Evolutionary conservation across 2,329 filamentous ascomycete genomes (phyloP).

Genomic region (Decorospora gaudefroyi): DNA sequence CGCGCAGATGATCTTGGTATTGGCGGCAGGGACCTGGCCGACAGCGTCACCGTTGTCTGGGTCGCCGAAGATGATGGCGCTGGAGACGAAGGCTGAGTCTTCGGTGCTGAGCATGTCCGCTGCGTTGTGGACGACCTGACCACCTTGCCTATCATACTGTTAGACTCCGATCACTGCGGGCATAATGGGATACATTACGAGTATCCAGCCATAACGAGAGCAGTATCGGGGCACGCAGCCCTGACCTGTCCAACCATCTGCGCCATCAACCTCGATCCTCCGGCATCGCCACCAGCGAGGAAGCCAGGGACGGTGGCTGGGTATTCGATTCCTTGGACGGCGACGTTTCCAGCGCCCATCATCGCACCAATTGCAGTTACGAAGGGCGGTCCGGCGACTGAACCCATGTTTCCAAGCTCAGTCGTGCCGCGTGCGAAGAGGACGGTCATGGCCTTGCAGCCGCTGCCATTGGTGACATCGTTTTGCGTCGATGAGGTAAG

Average conservation of each 20-base stretch:
- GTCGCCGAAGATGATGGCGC: conserved; percentile 47
- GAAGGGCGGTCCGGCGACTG: conserved; percentile 56
- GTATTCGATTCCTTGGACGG: conserved; percentile 61
- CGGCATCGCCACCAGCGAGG: conserved; percentile 52
- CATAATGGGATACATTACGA: conserved; percentile 45
- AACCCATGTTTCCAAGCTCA: conserved; percentile 59
- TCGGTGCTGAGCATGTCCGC: conserved; percentile 39
- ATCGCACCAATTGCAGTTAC: conserved; percentile 52
- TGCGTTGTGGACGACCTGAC: conserved; percentile 54
- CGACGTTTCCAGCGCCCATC: conserved; percentile 51
- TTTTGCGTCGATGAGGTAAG: conserved; percentile 32
- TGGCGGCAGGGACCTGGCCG: conserved; percentile 36
- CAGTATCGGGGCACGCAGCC: conserved; percentile 52
- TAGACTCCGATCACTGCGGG: neutral
- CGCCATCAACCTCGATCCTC: conserved; percentile 54
- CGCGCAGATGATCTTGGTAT: conserved; percentile 45
- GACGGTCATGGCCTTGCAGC: conserved; percentile 56
- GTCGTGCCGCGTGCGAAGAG: conserved; percentile 63
- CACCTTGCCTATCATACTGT: conserved; percentile 41
- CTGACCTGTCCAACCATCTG: conserved; percentile 48
- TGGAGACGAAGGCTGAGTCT: conserved; percentile 30
- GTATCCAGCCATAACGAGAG: conserved; percentile 56
- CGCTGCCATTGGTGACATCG: conserved; percentile 34
- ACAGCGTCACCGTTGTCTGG: conserved; percentile 44
- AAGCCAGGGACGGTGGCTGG: conserved; percentile 54